Evolutionary conservation across 23 red algal species (phyloP), one percentile per base, ranked within the genome.

Genomic region (Gracilariopsis chorda): DNA sequence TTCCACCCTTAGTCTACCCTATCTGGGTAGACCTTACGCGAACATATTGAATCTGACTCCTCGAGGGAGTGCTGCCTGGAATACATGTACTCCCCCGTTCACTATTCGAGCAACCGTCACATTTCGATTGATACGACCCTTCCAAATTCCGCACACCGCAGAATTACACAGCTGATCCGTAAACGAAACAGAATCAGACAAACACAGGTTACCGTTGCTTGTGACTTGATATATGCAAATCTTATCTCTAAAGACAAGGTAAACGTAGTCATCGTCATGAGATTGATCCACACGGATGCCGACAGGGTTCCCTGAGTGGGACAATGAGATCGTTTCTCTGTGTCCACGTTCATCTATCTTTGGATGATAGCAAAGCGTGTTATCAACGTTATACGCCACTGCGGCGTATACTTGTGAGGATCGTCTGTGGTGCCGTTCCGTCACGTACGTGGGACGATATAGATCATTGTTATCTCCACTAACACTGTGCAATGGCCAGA

Each of bases 21-120:
- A n/a, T n/a, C n/a, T n/a, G n/a, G n/a, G n/a, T n/a, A n/a, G n/a
- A n/a, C n/a, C n/a, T n/a, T n/a, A n/a, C n/a, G n/a, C n/a, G n/a
- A n/a, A n/a, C n/a, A n/a, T n/a, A n/a, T 73, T 36, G 28, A 73
- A 73, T 46, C 67, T 73, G 67, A 73, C 67, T 47, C 37, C 20
- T 11, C n/a, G n/a, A 11, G 67, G 67, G 14, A 73, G 67, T 42
- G n/a, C 39, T 1, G 67, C 67, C 2, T 42, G 67, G 28, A 73
- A 73, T 8, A 73, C 67, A 13, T 45, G 1, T 17, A 73, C 67
- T 35, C 47, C 20, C 0, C 32, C 67, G 29, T 73, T 44, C 10
- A 73, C 67, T 45, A 73, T 73, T 20, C 67, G 67, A 5, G 67
- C 67, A 7, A 73, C 67, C 3, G 67, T 73, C 11, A 73, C 67